Percentiles rank a stretch among this genome's conserved stretches.
Evolutionary conservation across 176 grass and related monocot genomes (phyloP).

Genomic region (Lolium perenne): DNA sequence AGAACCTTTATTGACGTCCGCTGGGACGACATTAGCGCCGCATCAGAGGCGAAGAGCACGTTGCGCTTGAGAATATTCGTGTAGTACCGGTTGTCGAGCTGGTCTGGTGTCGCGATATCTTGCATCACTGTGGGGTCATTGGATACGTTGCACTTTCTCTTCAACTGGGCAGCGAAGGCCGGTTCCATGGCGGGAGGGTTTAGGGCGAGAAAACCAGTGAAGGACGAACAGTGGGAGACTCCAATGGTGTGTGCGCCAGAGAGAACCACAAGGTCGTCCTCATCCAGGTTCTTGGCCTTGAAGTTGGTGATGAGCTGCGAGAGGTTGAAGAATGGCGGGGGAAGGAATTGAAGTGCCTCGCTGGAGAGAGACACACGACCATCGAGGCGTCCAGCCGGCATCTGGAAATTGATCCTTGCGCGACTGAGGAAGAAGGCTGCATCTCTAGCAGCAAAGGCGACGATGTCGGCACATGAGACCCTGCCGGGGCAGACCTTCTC

Average conservation of each 20-base stretch:
- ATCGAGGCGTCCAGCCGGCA: constrained; percentile 48
- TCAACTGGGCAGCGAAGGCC: background rate
- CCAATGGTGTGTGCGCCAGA: constrained; percentile 62
- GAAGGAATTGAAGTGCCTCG: constrained; percentile 40
- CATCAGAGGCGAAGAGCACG: constrained; percentile 64
- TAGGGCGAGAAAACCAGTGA: constrained; percentile 35
- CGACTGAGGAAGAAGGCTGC: constrained; percentile 48
- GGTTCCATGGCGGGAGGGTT: constrained; percentile 43
- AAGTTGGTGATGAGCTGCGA: constrained; percentile 40
- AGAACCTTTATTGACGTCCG: background rate
- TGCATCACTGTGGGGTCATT: constrained; percentile 39
- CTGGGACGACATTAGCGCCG: constrained; percentile 10
- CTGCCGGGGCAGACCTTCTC: constrained; percentile 36
- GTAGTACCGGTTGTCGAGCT: constrained; percentile 56
- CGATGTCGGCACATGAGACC: constrained; percentile 62
- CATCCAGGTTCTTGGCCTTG: constrained; percentile 33
- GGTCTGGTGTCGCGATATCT: constrained; percentile 37
- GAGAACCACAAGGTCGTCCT: constrained; percentile 55
- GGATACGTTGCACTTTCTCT: constrained; percentile 26
- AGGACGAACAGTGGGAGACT: constrained; percentile 59
- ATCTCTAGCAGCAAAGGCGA: constrained; percentile 64
- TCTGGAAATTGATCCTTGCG: constrained; percentile 9
- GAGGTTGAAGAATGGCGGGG: constrained; percentile 15
- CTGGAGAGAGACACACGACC: constrained; percentile 42
- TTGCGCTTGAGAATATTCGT: background rate